Evolutionary conservation across 768 basidiomycete species (phyloP).

Genomic region (Tulasnella sp.): DNA sequence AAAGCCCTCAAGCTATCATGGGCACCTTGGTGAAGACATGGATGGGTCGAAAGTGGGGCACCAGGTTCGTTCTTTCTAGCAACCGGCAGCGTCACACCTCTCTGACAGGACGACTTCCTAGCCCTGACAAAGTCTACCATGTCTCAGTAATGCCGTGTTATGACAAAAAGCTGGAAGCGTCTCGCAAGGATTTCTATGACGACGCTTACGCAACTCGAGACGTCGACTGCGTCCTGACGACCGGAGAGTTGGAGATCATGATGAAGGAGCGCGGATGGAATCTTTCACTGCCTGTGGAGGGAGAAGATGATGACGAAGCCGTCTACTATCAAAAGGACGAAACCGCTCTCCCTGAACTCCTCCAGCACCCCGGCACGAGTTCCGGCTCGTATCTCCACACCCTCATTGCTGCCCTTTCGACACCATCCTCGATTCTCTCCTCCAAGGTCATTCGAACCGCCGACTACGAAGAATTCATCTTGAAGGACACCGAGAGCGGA

Average conservation of each 20-base stretch:
- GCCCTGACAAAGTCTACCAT: constrained; percentile 87
- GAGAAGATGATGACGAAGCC: constrained; percentile 42
- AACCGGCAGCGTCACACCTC: not conserved
- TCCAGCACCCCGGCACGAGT: constrained; percentile 76
- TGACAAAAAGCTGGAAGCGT: constrained; percentile 99
- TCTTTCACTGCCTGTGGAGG: constrained; percentile 54
- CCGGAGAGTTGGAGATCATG: constrained; percentile 85
- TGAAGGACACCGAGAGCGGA: constrained; percentile 48
- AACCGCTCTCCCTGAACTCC: constrained; percentile 59
- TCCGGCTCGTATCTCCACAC: constrained; percentile 91
- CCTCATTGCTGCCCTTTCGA: constrained; percentile 54
- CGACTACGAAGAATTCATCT: constrained; percentile 73
- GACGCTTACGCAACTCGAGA: constrained; percentile 79
- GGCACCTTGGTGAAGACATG: constrained; percentile 89
- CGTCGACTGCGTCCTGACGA: constrained; percentile 96
- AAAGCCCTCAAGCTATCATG: constrained; percentile 94
- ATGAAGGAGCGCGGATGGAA: constrained; percentile 82
- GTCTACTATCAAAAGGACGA: constrained; percentile 25
- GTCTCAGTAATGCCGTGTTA: constrained; percentile 99
- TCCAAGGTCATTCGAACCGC: constrained; percentile 58
- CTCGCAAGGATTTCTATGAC: constrained; percentile 87
- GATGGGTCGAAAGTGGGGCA: constrained; percentile 64
- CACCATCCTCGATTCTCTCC: constrained; percentile 38
- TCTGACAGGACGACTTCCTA: constrained; percentile 36
- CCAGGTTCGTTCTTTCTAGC: constrained; percentile 51